These are phyloP conservation scores for Heimioporus retisporus DNA, from an alignment of 1,284 basidiomycete genomes.

Conservation along the genomic window DNA sequence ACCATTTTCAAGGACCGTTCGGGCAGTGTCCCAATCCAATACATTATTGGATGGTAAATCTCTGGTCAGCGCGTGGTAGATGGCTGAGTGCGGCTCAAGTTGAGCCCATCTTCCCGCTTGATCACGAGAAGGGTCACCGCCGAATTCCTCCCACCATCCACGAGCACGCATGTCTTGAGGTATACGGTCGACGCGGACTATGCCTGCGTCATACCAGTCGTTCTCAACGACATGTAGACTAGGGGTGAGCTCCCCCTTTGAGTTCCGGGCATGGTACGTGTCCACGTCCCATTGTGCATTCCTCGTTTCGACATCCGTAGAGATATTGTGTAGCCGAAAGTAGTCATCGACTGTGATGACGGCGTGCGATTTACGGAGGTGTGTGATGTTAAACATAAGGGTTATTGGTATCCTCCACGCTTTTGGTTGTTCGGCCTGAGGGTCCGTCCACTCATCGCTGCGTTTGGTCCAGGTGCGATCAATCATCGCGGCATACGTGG, in stretches of 20 bases:
- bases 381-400: constrained; percentile 59
- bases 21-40: constrained; percentile 29
- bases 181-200: constrained; percentile 49
- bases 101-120: constrained; percentile 36
- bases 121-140: constrained; percentile 29
- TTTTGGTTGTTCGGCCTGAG: constrained; percentile 53
- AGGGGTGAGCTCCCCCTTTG: constrained; percentile 23
- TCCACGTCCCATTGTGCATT: constrained; percentile 50
- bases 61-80: constrained; percentile 31
- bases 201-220: constrained; percentile 47
- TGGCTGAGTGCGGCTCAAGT: constrained; percentile 24
- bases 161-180: constrained; percentile 44
- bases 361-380: constrained; percentile 48
- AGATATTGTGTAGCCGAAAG: constrained; percentile 51
- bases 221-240: constrained; percentile 50
- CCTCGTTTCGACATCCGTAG: constrained; percentile 44
- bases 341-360: constrained; percentile 55
- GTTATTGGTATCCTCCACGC: constrained; percentile 51
- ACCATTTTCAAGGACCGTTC: constrained; percentile 32
- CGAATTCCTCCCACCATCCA: constrained; percentile 35
- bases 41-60: constrained; percentile 16
- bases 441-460: constrained; percentile 49
- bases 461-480: constrained; percentile 49
- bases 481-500: constrained; percentile 50
- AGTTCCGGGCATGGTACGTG: constrained; percentile 33